A percentile compares a stretch with the other conserved stretches of the same genome.
phyloP scores from a whole-genome alignment of 78 protist species.

The slime mould (Dictyostelium discoideum) region DNA sequence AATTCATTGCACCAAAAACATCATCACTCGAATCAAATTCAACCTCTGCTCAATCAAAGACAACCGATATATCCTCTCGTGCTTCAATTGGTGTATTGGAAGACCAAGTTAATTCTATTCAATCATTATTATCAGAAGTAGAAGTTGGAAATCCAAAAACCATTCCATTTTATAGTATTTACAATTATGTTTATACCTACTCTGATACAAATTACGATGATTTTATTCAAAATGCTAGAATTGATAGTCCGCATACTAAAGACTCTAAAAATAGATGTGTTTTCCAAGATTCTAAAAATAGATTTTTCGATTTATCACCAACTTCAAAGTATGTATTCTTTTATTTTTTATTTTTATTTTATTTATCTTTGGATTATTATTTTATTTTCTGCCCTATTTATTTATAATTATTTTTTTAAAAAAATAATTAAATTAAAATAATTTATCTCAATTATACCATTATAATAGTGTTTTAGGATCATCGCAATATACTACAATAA shows the following conservation, averaged over 20 bases:
- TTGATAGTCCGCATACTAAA: not conserved
- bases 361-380: too few relatives aligned
- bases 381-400: too few relatives aligned
- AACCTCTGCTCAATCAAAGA: not conserved
- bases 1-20: not conserved
- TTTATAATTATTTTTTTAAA: too few relatives aligned
- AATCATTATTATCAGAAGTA: not conserved
- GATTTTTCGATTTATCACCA: not conserved
- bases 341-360: not conserved
- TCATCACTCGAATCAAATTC: not conserved
- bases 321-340: not conserved
- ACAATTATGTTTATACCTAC: not conserved
- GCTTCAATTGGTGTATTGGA: not conserved
- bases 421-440: too few relatives aligned
- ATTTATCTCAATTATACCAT: too few relatives aligned
- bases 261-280: not conserved
- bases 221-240: not conserved
- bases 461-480: too few relatives aligned
- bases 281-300: not conserved
- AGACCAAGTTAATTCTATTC: not conserved
- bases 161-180: not conserved
- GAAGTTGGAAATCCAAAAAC: not conserved
- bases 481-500: too few relatives aligned
- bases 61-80: not conserved
- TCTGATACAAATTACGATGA: not conserved